A percentile compares a stretch with the other conserved stretches of the same genome.
phyloP scores from a whole-genome alignment of 2,329 filamentous ascomycete genomes.

The Xylaria sp. region DNA sequence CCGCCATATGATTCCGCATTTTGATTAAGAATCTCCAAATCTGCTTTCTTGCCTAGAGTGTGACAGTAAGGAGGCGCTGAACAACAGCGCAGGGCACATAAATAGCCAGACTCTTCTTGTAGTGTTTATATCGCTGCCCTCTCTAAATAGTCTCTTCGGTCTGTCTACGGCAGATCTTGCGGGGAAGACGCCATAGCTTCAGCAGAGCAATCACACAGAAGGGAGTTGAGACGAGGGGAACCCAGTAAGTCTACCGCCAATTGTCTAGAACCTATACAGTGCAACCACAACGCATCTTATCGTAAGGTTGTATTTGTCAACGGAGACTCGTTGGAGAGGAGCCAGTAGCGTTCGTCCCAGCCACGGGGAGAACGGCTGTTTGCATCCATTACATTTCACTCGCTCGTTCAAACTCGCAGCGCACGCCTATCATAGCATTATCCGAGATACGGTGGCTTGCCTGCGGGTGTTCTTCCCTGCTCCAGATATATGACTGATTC shows the following conservation, averaged over 20 bases:
- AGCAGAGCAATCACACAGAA: background rate
- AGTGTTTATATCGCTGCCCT: background rate
- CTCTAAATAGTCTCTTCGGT: background rate
- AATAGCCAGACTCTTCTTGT: background rate
- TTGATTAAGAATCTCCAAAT: background rate
- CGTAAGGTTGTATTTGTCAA: conserved; percentile 13
- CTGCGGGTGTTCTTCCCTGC: background rate
- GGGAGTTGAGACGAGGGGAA: conserved; percentile 5
- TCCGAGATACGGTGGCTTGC: background rate
- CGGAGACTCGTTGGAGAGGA: background rate
- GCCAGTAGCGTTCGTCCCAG: background rate
- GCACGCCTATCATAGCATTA: background rate
- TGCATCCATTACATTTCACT: background rate
- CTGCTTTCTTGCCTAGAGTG: background rate
- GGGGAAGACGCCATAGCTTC: background rate
- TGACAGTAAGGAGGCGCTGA: background rate
- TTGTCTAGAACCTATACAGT: background rate
- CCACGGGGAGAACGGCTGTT: background rate
- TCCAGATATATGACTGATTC: background rate
- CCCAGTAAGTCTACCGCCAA: background rate
- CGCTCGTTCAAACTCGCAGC: background rate
- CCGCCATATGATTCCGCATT: conserved; percentile 33
- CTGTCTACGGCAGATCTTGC: conserved; percentile 6
- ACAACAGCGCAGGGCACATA: background rate
- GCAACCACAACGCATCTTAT: background rate